Evolutionary conservation across 2,329 filamentous ascomycete species (phyloP), one percentile per base, ranked within the genome.

Genomic region (Talaromyces sp.): DNA sequence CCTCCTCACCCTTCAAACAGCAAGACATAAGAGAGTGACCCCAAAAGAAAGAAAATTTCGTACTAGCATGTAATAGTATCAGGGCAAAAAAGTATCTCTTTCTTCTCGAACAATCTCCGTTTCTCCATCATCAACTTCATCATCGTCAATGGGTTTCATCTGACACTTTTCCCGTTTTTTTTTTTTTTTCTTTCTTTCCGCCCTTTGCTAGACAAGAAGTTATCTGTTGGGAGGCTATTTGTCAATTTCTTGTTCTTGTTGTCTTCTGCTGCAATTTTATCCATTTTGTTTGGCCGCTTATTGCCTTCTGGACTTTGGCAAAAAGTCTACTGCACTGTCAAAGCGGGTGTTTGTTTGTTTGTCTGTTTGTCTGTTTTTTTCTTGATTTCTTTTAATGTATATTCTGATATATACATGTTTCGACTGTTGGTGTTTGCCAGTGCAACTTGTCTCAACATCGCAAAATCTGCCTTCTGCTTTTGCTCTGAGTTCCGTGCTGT

Each of bases 211-310:
- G 62, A 63, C 62, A 63, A 63, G 56, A 63, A 60, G 48, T 60
- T 52, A 21, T 33, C 50, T 60, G 33, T 25, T 60, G 62, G 62
- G 62, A 63, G 62, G 62, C 48, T 63, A 42, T 63, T 16, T 63
- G 69, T 67, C 25, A 48, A 39, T 39, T 60, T 14, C 50, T 57
- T 48, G 48, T 28, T 58, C 11, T 35, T 61, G 54, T 64, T 62
- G 55, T 65, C 31, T 62, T 59, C 18, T 37, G 59, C 25, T 66
- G 55, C 60, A 64, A 58, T 66, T 67, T 61, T 66, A 63, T 60
- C 62, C 60, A 52, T 64, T 58, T 16, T 5, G 8, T 8, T n/a
- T 37, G 21, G 52, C 37, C 39, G 7, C 11, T 35, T 12, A 7
- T 57, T 40, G 21, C 28, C n/a, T 50, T 50, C 46, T 31, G 46